Percentiles rank a stretch among this genome's conserved stretches.
Evolutionary conservation across 371 early-diverging fungal species (phyloP).

Genomic region (Mucor lusitanicus): DNA sequence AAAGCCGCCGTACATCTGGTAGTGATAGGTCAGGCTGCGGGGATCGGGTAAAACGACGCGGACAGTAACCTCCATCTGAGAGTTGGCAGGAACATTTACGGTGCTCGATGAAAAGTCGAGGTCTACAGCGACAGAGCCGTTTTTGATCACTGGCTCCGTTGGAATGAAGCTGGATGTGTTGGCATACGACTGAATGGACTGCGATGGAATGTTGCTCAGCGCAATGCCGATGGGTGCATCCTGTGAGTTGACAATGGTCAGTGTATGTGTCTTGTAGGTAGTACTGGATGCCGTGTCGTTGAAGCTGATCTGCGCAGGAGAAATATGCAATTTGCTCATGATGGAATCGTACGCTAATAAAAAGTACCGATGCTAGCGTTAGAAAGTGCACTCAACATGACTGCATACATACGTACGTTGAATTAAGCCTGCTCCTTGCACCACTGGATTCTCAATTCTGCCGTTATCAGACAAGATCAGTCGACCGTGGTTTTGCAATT

Average conservation of each 20-base stretch:
- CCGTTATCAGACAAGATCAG: constrained; percentile 25
- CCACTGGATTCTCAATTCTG: constrained; percentile 39
- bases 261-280: constrained; percentile 40
- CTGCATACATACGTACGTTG: constrained; percentile 40
- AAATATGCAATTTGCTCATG: constrained; percentile 46
- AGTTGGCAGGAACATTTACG: constrained; percentile 36
- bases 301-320: constrained; percentile 69
- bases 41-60: constrained; percentile 33
- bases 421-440: constrained; percentile 82
- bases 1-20: constrained; percentile 50
- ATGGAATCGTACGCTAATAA: constrained; percentile 56
- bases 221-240: constrained; percentile 10
- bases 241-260: constrained; percentile 56
- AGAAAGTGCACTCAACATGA: no score
- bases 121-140: constrained; percentile 27
- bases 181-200: constrained; percentile 41
- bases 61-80: constrained; percentile 40
- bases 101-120: constrained; percentile 31
- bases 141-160: constrained; percentile 23
- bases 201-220: constrained; percentile 35
- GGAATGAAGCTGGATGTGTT: constrained; percentile 14
- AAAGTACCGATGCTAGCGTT: no score
- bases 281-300: constrained; percentile 60
- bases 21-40: constrained; percentile 14
- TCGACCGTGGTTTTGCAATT: constrained; percentile 57